Evolutionary conservation across 2,329 filamentous ascomycete genomes (phyloP).

Genomic region (Myriosclerotinia scirpicola): DNA sequence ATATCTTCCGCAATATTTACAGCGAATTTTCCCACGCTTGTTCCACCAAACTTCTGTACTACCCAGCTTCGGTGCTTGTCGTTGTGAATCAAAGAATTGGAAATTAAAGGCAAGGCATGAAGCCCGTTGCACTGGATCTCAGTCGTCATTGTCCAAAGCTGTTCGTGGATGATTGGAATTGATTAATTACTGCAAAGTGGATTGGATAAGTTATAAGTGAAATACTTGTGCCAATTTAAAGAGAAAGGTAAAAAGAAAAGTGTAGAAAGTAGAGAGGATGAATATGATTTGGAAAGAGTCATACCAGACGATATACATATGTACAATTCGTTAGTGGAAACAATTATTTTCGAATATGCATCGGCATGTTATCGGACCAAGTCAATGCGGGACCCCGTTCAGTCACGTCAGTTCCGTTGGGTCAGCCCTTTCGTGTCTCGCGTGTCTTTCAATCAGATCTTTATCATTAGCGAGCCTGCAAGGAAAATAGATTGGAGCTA

Average conservation of each 20-base stretch:
- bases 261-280: background rate
- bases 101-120: conserved; percentile 24
- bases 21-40: conserved; percentile 92
- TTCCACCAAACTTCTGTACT: conserved; percentile 94
- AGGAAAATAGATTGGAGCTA: conserved; percentile 10
- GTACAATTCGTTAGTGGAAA: conserved; percentile 5
- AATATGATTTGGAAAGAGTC: conserved; percentile 18
- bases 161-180: conserved; percentile 12
- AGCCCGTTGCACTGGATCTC: conserved; percentile 27
- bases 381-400: background rate
- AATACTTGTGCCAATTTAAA: conserved; percentile 1
- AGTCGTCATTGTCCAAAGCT: conserved; percentile 31
- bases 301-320: conserved; percentile 13
- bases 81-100: conserved; percentile 36
- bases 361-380: conserved; percentile 23
- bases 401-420: conserved; percentile 5
- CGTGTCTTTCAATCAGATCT: background rate
- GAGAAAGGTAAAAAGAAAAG: background rate
- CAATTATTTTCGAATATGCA: conserved; percentile 18
- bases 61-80: conserved; percentile 60
- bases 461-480: conserved; percentile 6
- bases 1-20: conserved; percentile 72
- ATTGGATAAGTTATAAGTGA: conserved; percentile 27
- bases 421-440: background rate
- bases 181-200: conserved; percentile 1